Percentiles rank a stretch among this genome's conserved stretches.
These are phyloP conservation scores for Rhodotorula kratochvilovae DNA, from an alignment of 768 basidiomycete genomes.

Conservation along the genomic window DNA sequence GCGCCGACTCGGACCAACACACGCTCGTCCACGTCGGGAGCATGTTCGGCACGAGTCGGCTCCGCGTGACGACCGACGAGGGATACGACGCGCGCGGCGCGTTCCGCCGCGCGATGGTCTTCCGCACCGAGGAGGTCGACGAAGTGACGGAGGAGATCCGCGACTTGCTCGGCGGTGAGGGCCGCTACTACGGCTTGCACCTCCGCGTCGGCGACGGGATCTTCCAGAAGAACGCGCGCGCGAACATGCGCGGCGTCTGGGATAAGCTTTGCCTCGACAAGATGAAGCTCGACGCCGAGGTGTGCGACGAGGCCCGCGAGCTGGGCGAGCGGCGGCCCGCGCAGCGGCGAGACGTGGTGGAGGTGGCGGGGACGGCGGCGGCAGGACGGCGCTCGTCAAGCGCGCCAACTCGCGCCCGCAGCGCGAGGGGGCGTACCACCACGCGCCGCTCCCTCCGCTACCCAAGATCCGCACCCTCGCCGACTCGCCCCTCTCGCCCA, in stretches of 20 bases:
- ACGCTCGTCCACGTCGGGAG: slow-evolving; percentile 67
- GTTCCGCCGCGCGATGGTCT: slow-evolving; percentile 59
- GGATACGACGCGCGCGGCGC: slow-evolving; percentile 53
- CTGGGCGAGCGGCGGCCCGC: slow-evolving; percentile 41
- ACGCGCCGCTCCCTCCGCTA: slow-evolving; percentile 42
- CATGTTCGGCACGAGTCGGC: slow-evolving; percentile 69
- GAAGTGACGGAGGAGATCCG: slow-evolving; percentile 53
- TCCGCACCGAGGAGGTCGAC: slow-evolving; percentile 55
- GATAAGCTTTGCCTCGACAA: slow-evolving; percentile 56
- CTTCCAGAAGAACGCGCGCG: slow-evolving; percentile 53
- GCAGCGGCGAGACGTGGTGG: background rate
- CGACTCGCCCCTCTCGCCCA: slow-evolving; percentile 43
- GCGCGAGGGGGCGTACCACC: slow-evolving; percentile 34
- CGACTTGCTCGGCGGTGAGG: slow-evolving; percentile 49
- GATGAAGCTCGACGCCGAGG: slow-evolving; percentile 51
- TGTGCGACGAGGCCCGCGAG: slow-evolving; percentile 44
- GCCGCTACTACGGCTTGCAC: slow-evolving; percentile 60
- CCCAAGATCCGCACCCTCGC: slow-evolving; percentile 41
- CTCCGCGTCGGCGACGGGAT: slow-evolving; percentile 65
- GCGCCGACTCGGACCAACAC: slow-evolving; percentile 50
- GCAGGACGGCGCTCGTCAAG: slow-evolving; percentile 13
- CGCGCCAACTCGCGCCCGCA: slow-evolving; percentile 38
- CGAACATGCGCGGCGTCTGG: slow-evolving; percentile 57
- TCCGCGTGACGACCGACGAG: slow-evolving; percentile 53
- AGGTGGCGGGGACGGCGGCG: background rate